Evolutionary conservation across 2,329 filamentous ascomycete species (phyloP), one percentile per base, ranked within the genome.

Genomic region (Aspergillus piperis): DNA sequence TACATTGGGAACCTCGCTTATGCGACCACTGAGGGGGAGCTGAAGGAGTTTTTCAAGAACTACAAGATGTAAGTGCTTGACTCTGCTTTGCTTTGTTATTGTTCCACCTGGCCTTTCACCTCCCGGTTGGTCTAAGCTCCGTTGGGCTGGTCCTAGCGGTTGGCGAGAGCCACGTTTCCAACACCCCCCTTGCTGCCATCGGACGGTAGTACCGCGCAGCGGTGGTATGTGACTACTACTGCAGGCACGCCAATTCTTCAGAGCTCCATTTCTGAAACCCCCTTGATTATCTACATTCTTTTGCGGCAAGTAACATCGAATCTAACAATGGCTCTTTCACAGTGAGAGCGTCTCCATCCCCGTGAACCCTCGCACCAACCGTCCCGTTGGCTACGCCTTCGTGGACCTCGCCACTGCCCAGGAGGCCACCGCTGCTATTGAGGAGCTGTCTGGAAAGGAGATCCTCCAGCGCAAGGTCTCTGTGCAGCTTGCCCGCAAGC

Each of bases 1-100:
- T 99, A 99, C 85, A 98, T 99, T 85, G 95, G 95, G 86, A 99
- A 99, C 87, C 91, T 99, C 88, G 95, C 95, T 77, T 99, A 99
- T 82, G 93, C 94, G 89, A 98, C 95, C 89, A 96, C 92, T 81
- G 95, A 98, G 91, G 95, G 91, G 90, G 92, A 97, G 89, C 92
- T 99, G 87, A 96, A 96, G 87, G 91, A 95, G 75, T 99, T 99
- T 88, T 99, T 99, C 90, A 94, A 95, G 87, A 91, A 89, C 82
- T 98, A 96, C 87, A 90, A 95, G 85, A 92, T 99, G 95, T 99
- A 87, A 87, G 94, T 91, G 44, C 13, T 32, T 32, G 60, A 59
- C 63, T 67, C 17, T 59, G 17, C 19, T 11, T 55, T 44, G 13
- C 50, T 47, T 23, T 39, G 36, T 56, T 42, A 50, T 30, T 53